Conservation (phyloP, 2,329 filamentous ascomycete species). For the Pochonia chlamydosporia region DNA sequence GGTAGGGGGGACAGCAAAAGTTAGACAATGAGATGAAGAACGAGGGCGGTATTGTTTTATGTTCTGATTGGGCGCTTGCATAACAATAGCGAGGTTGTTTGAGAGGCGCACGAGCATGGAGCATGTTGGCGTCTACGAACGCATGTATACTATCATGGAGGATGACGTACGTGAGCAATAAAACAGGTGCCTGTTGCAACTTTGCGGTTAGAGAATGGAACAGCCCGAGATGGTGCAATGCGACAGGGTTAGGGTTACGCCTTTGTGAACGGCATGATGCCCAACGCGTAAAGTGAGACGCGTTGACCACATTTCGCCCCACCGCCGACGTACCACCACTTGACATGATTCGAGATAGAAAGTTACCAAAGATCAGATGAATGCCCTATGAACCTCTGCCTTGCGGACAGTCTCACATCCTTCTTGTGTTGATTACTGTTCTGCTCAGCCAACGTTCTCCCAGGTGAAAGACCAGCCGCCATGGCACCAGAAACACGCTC, state of each 20-base stretch:
- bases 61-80: conserved; percentile 3
- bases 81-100: not conserved
- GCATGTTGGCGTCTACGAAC: conserved; percentile 5
- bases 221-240: no score
- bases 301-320: not conserved
- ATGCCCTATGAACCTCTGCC: no score
- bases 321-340: not conserved
- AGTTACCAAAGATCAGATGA: no score
- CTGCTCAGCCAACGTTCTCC: not conserved
- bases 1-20: conserved; percentile 13
- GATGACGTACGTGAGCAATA: conserved; percentile 1
- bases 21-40: not conserved
- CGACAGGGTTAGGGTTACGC: conserved; percentile 5
- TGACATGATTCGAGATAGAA: no score
- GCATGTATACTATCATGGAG: conserved; percentile 7
- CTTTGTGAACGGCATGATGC: not conserved
- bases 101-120: not conserved
- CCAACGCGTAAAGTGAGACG: conserved; percentile 4
- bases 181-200: not conserved
- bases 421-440: not conserved
- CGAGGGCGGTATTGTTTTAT: not conserved
- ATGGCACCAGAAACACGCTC: conserved; percentile 34
- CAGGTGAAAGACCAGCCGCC: not conserved
- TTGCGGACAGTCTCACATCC: no score
- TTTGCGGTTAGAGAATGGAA: not conserved